Evolutionary conservation across 139 green algal species (phyloP), one percentile per base, ranked within the genome.

Genomic region (Tetradesmus obliquus): DNA sequence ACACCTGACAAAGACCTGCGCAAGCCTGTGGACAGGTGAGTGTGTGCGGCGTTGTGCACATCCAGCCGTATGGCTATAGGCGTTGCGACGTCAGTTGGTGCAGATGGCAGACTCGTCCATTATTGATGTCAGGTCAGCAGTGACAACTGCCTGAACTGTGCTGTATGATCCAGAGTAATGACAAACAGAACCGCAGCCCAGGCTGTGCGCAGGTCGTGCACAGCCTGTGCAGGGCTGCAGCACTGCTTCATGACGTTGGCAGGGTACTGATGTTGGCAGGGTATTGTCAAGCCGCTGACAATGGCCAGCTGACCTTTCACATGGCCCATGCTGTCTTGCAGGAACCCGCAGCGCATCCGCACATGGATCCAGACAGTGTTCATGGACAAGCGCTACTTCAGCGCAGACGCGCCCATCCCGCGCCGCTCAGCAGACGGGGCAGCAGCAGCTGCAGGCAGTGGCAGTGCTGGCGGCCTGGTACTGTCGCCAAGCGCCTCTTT

Each of bases 351-450:
- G 55, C 84, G 90, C 53, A 20, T 92, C 10, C 71, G 90, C 7
- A 80, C 86, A 55, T 94, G 93, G 93, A 79, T 94, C 5, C 87
- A 89, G 20, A 87, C 88, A 3, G 93, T 94, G 6, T 93, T 94
- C 22, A 5, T 90, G 60, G 93, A 94, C 62, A 93, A 92, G 69
- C 76, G 66, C 55, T 94, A 82, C 88, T 94, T 79, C 83, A 90
- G 71, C 66, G 90, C 83, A 72, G 90, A 86, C 20, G 90, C 90
- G 3, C 90, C 90, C 20, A 17, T 86, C 2, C 90, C 90, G 9
- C 86, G 69, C 53, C 86, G 71, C 71, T 92, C 89, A 20, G 13
- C 9, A 32, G 62, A 82, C 17, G 89, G 53, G 69, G 76, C 88
- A 87, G 88, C 74, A 83, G 81, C 54, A 17, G 82, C 55, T 10